Evolutionary conservation across 306 rosid genomes (phyloP).

Genomic region (Comarum palustre): DNA sequence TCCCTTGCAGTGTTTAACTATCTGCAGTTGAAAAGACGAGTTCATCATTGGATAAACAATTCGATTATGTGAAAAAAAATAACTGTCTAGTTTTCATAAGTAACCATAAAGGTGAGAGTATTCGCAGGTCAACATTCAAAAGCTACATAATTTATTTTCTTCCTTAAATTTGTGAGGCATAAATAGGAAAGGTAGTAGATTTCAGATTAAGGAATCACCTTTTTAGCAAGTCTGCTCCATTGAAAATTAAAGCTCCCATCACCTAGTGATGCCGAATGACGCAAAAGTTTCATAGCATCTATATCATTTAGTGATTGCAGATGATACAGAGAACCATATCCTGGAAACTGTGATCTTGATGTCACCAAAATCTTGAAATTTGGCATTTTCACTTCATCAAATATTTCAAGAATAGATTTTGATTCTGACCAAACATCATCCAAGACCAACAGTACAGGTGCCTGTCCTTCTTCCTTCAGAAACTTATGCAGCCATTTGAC

Average conservation of each 20-base stretch:
- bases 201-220: not conserved
- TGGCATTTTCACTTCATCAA: conserved; percentile 32
- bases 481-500: conserved; percentile 31
- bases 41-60: conserved; percentile 23
- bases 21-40: conserved; percentile 38
- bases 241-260: conserved; percentile 1
- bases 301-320: conserved; percentile 34
- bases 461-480: conserved; percentile 24
- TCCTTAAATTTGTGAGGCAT: not conserved
- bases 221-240: conserved; percentile 17
- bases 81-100: not conserved
- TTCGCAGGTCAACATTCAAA: not conserved
- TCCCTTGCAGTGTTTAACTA: conserved; percentile 42
- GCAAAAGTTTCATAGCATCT: conserved; percentile 47
- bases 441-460: conserved; percentile 44
- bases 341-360: conserved; percentile 43
- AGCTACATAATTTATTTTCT: not conserved
- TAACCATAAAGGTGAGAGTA: conserved; percentile 6
- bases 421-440: conserved; percentile 56
- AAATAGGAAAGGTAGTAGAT: conserved; percentile 1
- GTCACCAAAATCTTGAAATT: conserved; percentile 57
- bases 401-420: conserved; percentile 37
- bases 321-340: conserved; percentile 23
- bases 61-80: not conserved
- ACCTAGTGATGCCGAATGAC: conserved; percentile 35